Base-by-base conservation (phyloP, 2,329 filamentous ascomycete genomes). In the Diplodia intermedia region DNA sequence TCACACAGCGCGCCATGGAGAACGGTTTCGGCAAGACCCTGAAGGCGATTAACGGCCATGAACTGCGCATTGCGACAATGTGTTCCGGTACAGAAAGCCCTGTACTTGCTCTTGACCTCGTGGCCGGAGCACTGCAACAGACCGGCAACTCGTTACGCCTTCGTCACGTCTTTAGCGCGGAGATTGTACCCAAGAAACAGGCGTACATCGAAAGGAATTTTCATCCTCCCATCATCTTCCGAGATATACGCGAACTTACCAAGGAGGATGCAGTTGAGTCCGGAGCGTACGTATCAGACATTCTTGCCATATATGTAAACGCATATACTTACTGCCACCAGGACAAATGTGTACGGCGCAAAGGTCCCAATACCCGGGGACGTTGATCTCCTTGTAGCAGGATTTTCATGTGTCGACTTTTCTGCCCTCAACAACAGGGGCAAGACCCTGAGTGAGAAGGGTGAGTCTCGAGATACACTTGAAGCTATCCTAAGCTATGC, bases 11-110 rank as follows among this genome's bases (percentile, higher is more conserved):
- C 54, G 81, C 79, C 71, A 11, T 76, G 2, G 14, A 68, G 1
- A 70, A 73, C 9, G 76, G 76, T 12, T 71, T 85, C 11, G 62
- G 73, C 36, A 67, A 80, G 62, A 76, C 80, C 1, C 52, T 83
- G 1, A 33, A 74, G 2, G 71, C 77, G 60, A 71, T 83, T 1
- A 72, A 76, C 9, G 73, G 74, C 2, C 74, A 80, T 7, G 62
- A 69, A 4, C 71, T 90, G 0, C 78, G 83, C 9, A 81, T 93
- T 31, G 90, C 85, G 0, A 94, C 91, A 0, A 87, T 93, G 81
- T 94, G 91, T 75, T 93, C 91, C 1, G 91, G 91, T 0, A 94
- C 91, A 0, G 91, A 94, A 71, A 88, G 88, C 4, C 91, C 91
- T 0, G 79, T 94, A 1, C 81, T 93, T 1, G 89, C 89, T 0